Evolutionary conservation across 164 flowering plant genomes (phyloP), one percentile per base, ranked within the genome.

Genomic region (Berberis thunbergii): DNA sequence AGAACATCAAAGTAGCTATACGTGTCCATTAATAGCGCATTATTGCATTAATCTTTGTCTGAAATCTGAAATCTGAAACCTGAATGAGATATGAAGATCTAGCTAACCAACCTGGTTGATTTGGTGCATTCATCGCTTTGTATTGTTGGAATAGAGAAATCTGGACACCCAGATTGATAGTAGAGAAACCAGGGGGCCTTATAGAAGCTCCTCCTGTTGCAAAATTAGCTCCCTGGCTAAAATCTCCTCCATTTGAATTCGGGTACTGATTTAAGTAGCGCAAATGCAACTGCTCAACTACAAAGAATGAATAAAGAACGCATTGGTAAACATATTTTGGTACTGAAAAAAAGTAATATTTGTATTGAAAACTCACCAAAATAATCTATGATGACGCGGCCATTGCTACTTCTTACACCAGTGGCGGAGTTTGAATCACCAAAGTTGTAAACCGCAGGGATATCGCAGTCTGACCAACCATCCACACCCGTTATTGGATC

Each of bases 201-300:
- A 84, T 77, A 43, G 88, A 73, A 41, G 96, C 67, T 40, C 91
- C 91, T 0, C 82, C 84, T 0, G 79, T 69, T 9, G 89, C 96
- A 59, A 88, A 86, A 64, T 88, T 85, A 39, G 88, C 89, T 45
- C 91, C 96, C 40, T 77, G 74, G 58, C 73, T 52, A 64, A 79
- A 86, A 53, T 67, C 73, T 2, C 84, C 66, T 46, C 78, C 88
- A 39, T 81, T 50, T 7, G 89, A 76, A 50, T 86, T 83, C 69
- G 84, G 60, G 62, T 86, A 88, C n/a, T 91, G 71, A 45, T 70
- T 75, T 68, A 86, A 67, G 63, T 75, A 79, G 3, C 89, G 89
- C 45, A 88, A 64, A n/a, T 79, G 76, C 76, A 87, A 57, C 7
- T 70, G 43, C 65, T 75, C 83, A 69, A 87, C 95, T 85, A 79